Evolutionary conservation across 176 grass and related monocot genomes (phyloP).

Genomic region (Juncus effusus): DNA sequence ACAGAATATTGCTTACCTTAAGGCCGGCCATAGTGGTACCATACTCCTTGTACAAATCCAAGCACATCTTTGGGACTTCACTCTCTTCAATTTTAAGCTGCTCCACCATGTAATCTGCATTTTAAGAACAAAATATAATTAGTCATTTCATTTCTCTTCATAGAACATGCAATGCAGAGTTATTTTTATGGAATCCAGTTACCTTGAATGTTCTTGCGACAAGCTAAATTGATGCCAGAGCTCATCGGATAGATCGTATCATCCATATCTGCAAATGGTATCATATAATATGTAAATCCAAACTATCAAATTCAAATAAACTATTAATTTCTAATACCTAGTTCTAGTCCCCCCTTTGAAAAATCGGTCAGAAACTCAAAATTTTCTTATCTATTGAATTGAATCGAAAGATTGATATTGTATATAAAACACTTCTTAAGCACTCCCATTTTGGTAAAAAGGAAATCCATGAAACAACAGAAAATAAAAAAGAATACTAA

Average conservation of each 20-base stretch:
- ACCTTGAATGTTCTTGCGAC: constrained; percentile 88
- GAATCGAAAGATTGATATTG: too few species aligned
- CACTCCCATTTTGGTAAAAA: too few species aligned
- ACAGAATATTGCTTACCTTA: constrained; percentile 35
- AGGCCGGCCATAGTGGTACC: constrained; percentile 95
- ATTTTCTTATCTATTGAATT: too few species aligned
- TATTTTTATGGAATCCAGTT: neutral
- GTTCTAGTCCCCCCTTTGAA: too few species aligned
- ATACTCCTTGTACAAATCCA: constrained; percentile 86
- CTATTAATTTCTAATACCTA: too few species aligned
- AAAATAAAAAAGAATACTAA: neutral
- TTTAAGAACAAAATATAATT: constrained; percentile 11
- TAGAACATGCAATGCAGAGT: neutral
- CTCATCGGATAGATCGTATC: constrained; percentile 88
- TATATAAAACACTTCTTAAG: too few species aligned
- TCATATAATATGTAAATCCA: neutral
- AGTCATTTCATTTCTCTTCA: too few species aligned
- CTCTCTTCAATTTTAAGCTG: constrained; percentile 66
- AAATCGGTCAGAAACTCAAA: too few species aligned
- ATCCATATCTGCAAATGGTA: constrained; percentile 66
- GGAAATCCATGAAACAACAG: neutral
- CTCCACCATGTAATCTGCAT: constrained; percentile 75
- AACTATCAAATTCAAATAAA: too few species aligned
- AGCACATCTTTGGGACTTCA: constrained; percentile 67
- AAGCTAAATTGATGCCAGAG: constrained; percentile 74